These are phyloP conservation scores for Oxytropis ochrocephala DNA, from an alignment of 306 rosid species.

Conservation along the genomic window DNA sequence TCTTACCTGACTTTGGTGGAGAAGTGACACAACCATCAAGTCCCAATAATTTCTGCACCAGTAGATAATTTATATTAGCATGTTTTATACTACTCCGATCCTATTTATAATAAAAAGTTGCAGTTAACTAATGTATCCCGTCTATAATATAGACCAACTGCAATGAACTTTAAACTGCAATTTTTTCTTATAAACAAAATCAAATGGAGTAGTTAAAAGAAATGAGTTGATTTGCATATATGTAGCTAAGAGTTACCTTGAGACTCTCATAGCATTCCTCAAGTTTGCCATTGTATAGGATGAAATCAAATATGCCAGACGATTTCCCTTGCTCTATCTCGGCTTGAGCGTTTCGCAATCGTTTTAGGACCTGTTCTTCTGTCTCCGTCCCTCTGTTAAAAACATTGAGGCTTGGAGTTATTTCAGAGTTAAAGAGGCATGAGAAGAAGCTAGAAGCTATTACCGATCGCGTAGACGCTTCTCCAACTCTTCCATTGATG, in stretches of 20 bases:
- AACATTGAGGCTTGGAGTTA: neutral
- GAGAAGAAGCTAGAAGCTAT: neutral
- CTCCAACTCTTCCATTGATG: constrained; percentile 81
- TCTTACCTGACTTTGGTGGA: constrained; percentile 48
- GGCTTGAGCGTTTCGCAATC: constrained; percentile 59
- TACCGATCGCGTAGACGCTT: constrained; percentile 90
- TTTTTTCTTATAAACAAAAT: too few species aligned
- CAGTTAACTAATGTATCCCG: too few species aligned
- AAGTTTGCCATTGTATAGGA: constrained; percentile 67
- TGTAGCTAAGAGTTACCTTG: constrained; percentile 44
- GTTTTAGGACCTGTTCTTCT: constrained; percentile 74
- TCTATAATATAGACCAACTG: too few species aligned
- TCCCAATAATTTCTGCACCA: constrained; percentile 59
- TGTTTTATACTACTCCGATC: neutral
- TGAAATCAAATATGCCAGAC: constrained; percentile 55
- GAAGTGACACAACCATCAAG: constrained; percentile 35
- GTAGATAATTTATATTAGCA: constrained; percentile 10
- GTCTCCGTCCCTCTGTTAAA: constrained; percentile 67
- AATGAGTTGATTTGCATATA: neutral
- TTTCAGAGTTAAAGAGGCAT: neutral
- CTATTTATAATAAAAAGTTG: too few species aligned
- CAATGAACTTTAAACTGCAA: too few species aligned
- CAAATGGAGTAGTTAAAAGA: too few species aligned
- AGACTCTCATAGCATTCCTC: constrained; percentile 56
- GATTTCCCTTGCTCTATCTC: constrained; percentile 79